These are phyloP conservation scores for Selenicereus undatus DNA, from an alignment of 148 eudicot species.

Conservation along the genomic window DNA sequence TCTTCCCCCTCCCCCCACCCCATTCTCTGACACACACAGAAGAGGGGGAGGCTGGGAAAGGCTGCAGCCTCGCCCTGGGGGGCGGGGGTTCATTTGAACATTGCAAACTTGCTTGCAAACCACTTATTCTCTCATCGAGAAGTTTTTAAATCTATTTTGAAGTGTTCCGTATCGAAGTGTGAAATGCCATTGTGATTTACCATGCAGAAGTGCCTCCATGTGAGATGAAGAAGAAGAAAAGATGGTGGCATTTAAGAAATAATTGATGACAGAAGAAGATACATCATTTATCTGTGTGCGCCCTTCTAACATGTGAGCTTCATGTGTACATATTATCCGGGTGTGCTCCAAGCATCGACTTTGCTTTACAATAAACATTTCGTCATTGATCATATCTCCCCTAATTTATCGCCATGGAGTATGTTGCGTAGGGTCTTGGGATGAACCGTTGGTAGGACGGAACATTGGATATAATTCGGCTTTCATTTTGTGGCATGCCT, in stretches of 20 bases:
- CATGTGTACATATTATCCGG: conserved; percentile 25
- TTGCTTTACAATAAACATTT: conserved; percentile 13
- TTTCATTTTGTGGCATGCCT: conserved; percentile 14
- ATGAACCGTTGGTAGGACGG: not conserved
- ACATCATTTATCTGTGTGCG: not conserved
- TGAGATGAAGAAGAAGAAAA: conserved; percentile 63
- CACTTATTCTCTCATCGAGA: not conserved
- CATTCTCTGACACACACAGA: no score
- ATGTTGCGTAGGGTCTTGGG: conserved; percentile 11
- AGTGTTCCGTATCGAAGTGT: not conserved
- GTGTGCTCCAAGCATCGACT: conserved; percentile 5
- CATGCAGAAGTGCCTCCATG: conserved; percentile 57
- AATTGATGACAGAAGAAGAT: conserved; percentile 12
- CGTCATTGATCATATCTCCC: conserved; percentile 14
- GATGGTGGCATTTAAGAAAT: conserved; percentile 73
- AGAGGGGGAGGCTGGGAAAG: no score
- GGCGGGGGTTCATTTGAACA: no score
- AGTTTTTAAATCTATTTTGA: no score
- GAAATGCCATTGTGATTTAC: conserved; percentile 9
- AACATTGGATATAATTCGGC: not conserved
- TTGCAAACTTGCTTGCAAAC: no score
- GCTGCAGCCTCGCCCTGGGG: no score
- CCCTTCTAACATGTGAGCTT: conserved; percentile 6
- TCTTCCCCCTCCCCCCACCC: no score
- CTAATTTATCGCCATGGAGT: not conserved